These are phyloP conservation scores for Liquidambar formosana DNA, from an alignment of 164 flowering plant species.

Conservation along the genomic window DNA sequence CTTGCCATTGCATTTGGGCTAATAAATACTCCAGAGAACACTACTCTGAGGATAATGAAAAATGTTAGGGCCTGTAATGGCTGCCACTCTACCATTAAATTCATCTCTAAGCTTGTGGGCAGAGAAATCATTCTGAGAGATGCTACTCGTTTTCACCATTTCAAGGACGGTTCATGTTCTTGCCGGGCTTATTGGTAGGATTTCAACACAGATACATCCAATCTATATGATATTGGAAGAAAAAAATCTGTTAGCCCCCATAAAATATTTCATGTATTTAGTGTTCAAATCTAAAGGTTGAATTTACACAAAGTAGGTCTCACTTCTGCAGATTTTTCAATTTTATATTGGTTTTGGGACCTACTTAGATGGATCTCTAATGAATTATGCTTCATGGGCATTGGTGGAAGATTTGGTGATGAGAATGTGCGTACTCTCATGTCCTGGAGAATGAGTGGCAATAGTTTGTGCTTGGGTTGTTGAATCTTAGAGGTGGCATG, in stretches of 20 bases:
- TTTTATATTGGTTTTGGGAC: background rate
- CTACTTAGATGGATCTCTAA: background rate
- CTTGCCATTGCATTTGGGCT: conserved; percentile 88
- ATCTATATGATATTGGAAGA: no score
- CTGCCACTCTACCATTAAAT: conserved; percentile 86
- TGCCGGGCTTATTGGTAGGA: conserved; percentile 80
- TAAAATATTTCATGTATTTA: no score
- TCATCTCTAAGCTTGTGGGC: conserved; percentile 61
- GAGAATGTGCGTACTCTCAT: background rate
- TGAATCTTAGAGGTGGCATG: background rate
- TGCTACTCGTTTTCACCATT: conserved; percentile 90
- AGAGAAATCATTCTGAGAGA: conserved; percentile 87
- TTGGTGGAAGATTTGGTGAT: background rate
- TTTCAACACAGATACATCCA: no score
- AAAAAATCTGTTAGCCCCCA: no score
- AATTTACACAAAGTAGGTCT: no score
- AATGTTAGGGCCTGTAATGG: conserved; percentile 88
- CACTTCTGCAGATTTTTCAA: no score
- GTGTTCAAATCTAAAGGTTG: no score
- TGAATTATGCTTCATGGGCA: background rate
- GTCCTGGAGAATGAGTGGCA: no score
- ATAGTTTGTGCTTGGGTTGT: no score
- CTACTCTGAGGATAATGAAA: conserved; percentile 83
- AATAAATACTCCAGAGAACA: conserved; percentile 66
- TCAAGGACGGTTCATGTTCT: conserved; percentile 71